Percentiles rank a stretch among this genome's conserved stretches.
These are phyloP conservation scores for Paspalum notatum DNA, from an alignment of 176 grass and related monocot species.

Conservation along the genomic window DNA sequence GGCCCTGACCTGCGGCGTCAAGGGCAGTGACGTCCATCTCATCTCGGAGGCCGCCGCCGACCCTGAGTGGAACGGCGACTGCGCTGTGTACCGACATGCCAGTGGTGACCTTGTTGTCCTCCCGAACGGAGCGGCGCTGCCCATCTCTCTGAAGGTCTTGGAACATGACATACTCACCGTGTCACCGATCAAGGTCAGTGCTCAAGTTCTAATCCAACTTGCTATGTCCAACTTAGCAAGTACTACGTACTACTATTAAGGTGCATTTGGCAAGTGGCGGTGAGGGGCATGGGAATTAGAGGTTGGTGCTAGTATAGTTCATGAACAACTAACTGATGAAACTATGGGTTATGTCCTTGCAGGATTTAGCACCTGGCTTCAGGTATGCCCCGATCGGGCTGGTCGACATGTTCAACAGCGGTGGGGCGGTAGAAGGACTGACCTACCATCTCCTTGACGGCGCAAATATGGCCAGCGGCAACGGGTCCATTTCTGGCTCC, in stretches of 20 bases:
- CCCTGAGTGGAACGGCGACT: constrained; percentile 78
- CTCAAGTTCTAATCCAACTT: not conserved
- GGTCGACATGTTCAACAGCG: constrained; percentile 89
- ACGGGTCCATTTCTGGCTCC: not conserved
- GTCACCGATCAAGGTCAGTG: constrained; percentile 81
- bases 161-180: constrained; percentile 82
- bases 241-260: too few species aligned
- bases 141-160: constrained; percentile 78
- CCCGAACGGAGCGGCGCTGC: constrained; percentile 49
- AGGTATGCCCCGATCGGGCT: constrained; percentile 77
- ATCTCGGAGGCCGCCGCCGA: constrained; percentile 70
- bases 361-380: constrained; percentile 66
- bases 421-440: constrained; percentile 72
- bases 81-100: constrained; percentile 60
- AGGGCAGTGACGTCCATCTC: constrained; percentile 67
- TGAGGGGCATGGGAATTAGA: too few species aligned
- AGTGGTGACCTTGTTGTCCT: constrained; percentile 54
- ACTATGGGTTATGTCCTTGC: not conserved
- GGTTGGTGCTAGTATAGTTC: too few species aligned
- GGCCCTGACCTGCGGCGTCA: constrained; percentile 62
- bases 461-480: constrained; percentile 14
- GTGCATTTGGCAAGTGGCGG: not conserved
- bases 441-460: constrained; percentile 60
- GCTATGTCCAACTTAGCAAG: not conserved
- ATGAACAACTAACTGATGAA: not conserved